Conservation (phyloP, 179 eudicot species). For the Gypsophila paniculata region DNA sequence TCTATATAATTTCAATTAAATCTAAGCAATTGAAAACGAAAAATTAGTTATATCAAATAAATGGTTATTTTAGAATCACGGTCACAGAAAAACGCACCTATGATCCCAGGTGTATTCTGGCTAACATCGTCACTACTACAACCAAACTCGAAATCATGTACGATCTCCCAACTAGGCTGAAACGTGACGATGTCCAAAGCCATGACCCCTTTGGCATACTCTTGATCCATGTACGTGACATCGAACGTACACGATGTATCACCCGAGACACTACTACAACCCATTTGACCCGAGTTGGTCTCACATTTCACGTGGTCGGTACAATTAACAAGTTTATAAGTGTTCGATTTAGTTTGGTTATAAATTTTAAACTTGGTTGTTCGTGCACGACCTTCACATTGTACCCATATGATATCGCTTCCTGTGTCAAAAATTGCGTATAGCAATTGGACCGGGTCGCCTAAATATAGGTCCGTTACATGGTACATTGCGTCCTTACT, state of each 20-base stretch:
- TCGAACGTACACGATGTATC: not conserved
- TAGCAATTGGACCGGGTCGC: not conserved
- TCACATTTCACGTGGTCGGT: not conserved
- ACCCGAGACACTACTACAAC: not conserved
- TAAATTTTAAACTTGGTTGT: not conserved
- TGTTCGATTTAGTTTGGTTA: not conserved
- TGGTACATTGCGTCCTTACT: not conserved
- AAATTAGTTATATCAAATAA: too few species aligned
- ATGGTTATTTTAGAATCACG: too few species aligned
- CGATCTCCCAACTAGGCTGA: not conserved
- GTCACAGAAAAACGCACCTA: too few species aligned
- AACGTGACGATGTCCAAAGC: not conserved
- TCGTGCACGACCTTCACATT: not conserved
- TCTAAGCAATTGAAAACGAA: too few species aligned
- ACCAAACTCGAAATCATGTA: not conserved
- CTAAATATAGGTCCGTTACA: slow-evolving; percentile 8
- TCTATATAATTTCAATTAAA: too few species aligned
- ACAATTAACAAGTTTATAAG: not conserved
- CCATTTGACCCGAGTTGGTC: not conserved
- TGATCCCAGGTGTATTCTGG: too few species aligned
- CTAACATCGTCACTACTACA: not conserved
- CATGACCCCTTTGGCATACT: not conserved
- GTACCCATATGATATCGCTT: slow-evolving; percentile 8
- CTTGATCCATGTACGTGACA: not conserved
- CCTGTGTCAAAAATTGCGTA: slow-evolving; percentile 21